Conservation (phyloP, 768 basidiomycete genomes). For the Tylopilus intermedius region DNA sequence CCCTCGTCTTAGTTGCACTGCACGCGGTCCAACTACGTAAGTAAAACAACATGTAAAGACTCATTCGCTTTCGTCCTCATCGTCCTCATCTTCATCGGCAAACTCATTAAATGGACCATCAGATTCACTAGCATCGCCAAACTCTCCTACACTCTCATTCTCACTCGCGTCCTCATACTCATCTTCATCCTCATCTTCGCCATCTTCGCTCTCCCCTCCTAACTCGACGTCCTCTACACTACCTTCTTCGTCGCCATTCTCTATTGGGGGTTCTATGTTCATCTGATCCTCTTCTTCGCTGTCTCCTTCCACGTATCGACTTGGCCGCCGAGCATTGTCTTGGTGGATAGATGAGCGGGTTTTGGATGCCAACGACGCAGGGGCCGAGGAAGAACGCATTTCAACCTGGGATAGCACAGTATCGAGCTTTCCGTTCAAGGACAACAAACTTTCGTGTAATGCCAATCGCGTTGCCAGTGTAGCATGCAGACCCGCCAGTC, state of each 20-base stretch:
- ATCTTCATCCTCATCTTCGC: slow-evolving; percentile 42
- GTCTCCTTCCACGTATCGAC: slow-evolving; percentile 74
- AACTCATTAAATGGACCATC: slow-evolving; percentile 45
- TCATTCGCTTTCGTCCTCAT: slow-evolving; percentile 49
- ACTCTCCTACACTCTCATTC: slow-evolving; percentile 40
- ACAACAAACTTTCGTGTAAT: slow-evolving; percentile 78
- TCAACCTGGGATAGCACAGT: slow-evolving; percentile 93
- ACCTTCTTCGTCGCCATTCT: slow-evolving; percentile 62
- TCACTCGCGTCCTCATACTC: slow-evolving; percentile 42
- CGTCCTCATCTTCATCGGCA: slow-evolving; percentile 58
- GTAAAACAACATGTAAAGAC: neutral
- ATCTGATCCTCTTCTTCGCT: slow-evolving; percentile 60
- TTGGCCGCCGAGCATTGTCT: slow-evolving; percentile 38
- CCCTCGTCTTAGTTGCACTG: slow-evolving; percentile 1
- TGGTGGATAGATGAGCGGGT: slow-evolving; percentile 34
- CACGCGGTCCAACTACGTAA: neutral
- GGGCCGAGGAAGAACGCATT: slow-evolving; percentile 71
- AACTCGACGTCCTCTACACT: slow-evolving; percentile 78
- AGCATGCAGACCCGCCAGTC: slow-evolving; percentile 79
- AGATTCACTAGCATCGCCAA: slow-evolving; percentile 36
- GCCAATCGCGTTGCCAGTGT: slow-evolving; percentile 74
- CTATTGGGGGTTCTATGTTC: slow-evolving; percentile 56
- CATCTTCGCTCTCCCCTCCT: slow-evolving; percentile 57
- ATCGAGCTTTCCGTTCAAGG: slow-evolving; percentile 85
- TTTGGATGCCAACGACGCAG: slow-evolving; percentile 46